Evolutionary conservation across 768 basidiomycete genomes (phyloP).

Genomic region (Podaxis carcinomalis): DNA sequence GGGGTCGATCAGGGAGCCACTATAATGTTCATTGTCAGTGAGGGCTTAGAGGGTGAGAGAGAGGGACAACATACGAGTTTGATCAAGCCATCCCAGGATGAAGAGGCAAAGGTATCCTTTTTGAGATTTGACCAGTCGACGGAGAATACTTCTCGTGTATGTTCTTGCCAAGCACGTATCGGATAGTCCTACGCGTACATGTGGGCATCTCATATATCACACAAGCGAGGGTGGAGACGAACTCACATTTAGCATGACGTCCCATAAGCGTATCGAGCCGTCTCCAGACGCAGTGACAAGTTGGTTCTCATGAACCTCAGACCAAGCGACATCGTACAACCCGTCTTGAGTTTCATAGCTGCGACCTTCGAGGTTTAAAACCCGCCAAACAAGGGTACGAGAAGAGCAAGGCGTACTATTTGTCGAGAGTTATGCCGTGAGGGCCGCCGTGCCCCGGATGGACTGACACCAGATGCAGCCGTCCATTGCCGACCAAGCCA

Average conservation of each 20-base stretch:
- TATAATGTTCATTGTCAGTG: slow-evolving; percentile 24
- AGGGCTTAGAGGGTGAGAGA: not conserved
- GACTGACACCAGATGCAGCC: slow-evolving; percentile 67
- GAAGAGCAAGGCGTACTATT: slow-evolving; percentile 49
- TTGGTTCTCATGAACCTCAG: slow-evolving; percentile 92
- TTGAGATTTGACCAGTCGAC: slow-evolving; percentile 95
- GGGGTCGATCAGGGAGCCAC: slow-evolving; percentile 85
- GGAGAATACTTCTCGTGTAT: slow-evolving; percentile 87
- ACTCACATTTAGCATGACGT: slow-evolving; percentile 77
- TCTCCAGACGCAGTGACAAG: slow-evolving; percentile 86
- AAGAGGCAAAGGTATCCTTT: slow-evolving; percentile 82
- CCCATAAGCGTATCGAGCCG: slow-evolving; percentile 89
- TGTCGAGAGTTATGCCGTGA: slow-evolving; percentile 51
- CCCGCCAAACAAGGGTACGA: slow-evolving; percentile 3
- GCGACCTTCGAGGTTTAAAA: slow-evolving; percentile 23
- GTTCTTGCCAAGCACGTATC: slow-evolving; percentile 91
- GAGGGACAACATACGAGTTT: slow-evolving; percentile 65
- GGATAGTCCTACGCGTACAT: slow-evolving; percentile 66
- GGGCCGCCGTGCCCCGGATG: slow-evolving; percentile 41
- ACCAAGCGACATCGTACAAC: slow-evolving; percentile 91
- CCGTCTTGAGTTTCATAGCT: slow-evolving; percentile 92
- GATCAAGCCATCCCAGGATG: slow-evolving; percentile 89
- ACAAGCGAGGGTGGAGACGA: not conserved
- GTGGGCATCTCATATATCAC: not conserved
- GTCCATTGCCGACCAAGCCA: slow-evolving; percentile 92